Evolutionary conservation across 2,329 filamentous ascomycete genomes (phyloP), one percentile per base, ranked within the genome.

Genomic region (Aspergillus sp.): DNA sequence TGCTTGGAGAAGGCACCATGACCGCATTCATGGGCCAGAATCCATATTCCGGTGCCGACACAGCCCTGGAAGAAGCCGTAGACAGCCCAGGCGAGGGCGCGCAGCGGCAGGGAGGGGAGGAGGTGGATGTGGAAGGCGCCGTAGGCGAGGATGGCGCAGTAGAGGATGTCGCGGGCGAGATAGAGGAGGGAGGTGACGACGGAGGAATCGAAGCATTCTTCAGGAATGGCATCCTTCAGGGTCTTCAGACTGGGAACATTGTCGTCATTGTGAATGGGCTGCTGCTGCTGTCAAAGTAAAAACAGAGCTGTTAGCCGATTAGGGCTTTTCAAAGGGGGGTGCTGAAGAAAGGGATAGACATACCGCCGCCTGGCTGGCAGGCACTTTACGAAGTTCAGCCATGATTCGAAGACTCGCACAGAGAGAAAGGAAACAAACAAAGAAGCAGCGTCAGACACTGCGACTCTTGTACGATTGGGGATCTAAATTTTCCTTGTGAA

Each of bases 21-120:
- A 54, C 88, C 88, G 72, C 85, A 88, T 73, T 91, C 88, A 72
- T 91, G 88, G 15, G 85, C 88, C 42, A 90, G 78, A 65, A 89
- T 87, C 88, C 88, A 90, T 66, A 90, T 77, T 3, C 88, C 88
- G 3, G 86, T 89, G 72, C 86, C 85, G 66, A 89, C 77, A 27
- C 88, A 82, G 54, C 88, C 88, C 75, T 90, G 86, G 49, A 84
- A 68, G 73, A 86, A 88, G 64, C 85, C 83, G 73, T 90, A 90
- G 47, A 76, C 71, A 30, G 77, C 75, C 85, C 86, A 89, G 60
- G 82, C 80, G 10, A 76, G 67, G 58, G 74, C 68, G 60, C 83
- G 83, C 50, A 81, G 69, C 61, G 70, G 68, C 36, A 75, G 68
- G 63, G 80, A 78, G 59, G 79, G 73, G 58, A 88, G 76, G 54